Conservation (phyloP, 768 basidiomycete species). For the Phlebiopsis flavidoalba region DNA sequence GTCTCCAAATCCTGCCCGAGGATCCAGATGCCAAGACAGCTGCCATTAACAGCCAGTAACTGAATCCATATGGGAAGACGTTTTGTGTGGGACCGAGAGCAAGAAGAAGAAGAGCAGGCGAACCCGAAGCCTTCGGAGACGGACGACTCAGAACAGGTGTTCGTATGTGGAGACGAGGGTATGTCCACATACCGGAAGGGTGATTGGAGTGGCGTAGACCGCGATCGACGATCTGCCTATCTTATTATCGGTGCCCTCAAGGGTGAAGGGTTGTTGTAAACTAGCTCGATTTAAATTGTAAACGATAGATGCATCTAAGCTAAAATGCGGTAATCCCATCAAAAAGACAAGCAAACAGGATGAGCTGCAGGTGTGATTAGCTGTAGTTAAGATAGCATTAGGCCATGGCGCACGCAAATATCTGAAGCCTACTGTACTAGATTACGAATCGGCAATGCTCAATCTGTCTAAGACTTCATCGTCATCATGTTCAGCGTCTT, state of each 20-base stretch:
- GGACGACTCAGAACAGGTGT: constrained; percentile 33
- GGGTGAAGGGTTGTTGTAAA: constrained; percentile 62
- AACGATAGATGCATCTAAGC: no score
- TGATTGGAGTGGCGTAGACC: constrained; percentile 76
- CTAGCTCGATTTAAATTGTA: not conserved
- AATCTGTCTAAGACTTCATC: not conserved
- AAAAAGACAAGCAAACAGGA: no score
- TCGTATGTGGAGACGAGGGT: constrained; percentile 56
- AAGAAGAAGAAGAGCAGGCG: constrained; percentile 37
- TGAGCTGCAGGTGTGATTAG: no score
- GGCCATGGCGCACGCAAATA: no score
- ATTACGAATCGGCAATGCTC: not conserved
- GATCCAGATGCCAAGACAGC: constrained; percentile 68
- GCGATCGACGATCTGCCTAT: constrained; percentile 76
- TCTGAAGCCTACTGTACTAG: not conserved
- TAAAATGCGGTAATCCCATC: no score
- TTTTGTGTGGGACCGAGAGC: constrained; percentile 72
- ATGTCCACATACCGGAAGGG: constrained; percentile 42
- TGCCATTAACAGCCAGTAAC: constrained; percentile 73
- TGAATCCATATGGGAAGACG: constrained; percentile 80
- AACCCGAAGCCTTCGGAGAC: constrained; percentile 5
- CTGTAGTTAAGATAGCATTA: no score
- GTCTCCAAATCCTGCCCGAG: constrained; percentile 71
- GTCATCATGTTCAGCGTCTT: not conserved
- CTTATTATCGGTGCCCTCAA: constrained; percentile 72